Base-by-base conservation (phyloP, 805 yeast genomes). In the Wickerhamiella domercqiae region DNA sequence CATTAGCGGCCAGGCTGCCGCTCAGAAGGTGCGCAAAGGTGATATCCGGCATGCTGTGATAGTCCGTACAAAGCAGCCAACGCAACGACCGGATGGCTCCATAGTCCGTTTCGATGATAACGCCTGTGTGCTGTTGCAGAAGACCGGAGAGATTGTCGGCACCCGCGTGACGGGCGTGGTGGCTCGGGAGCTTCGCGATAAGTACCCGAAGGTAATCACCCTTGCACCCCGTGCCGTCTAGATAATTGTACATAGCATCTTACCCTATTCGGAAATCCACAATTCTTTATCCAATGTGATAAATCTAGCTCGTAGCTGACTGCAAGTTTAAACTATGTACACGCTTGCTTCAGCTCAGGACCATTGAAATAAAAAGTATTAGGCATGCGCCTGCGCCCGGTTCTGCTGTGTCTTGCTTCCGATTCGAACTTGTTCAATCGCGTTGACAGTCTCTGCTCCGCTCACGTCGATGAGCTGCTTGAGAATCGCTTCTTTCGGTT, bases 41-140 rank as follows among this genome's bases (percentile, higher is more conserved):
- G 98, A 90, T 55, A 82, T 90, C 38, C 78, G 90, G 41, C 87
- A 93, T 53, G 98, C 96, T 3, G 87, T 90, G 21, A 79, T 90
- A 31, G 96, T 86, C 15, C 76, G 98, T 59, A 83, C 96, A 1
- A 84, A 77, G 61, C 83, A 83, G 46, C 72, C 73, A 38, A 71
- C 71, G 44, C 68, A 68, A 51, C 73, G 98, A 55, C 68, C 76
- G 3, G 97, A 90, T 56, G 98, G 98, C 3, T 69, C 93, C 2
- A 73, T 73, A 17, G 69, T 90, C 21, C 66, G 79, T 48, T 90
- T 90, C 56, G 95, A 86, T 56, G 98, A 90, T 60, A 90, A 87
- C 57, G 98, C 98, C 1, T 86, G 97, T 63, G 97, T 90, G 24
- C 68, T 90, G 52, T 72, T 87, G 44, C 86, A 90, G 63, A 87